Conservation (phyloP, 805 yeast species). For the Yamadazyma ubonensis region DNA sequence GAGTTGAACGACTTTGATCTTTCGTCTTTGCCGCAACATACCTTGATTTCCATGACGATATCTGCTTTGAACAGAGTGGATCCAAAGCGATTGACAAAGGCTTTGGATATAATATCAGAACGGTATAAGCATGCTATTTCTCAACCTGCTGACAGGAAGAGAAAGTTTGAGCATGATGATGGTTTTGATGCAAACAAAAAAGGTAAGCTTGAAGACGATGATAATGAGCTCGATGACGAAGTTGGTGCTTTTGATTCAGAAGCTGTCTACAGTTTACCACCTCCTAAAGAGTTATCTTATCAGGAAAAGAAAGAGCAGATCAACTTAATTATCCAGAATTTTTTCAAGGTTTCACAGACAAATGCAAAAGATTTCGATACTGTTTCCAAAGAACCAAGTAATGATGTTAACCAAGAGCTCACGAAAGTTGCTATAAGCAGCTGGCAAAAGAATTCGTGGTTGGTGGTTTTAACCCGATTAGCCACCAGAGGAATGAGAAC, state of each 20-base stretch:
- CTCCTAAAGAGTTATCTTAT: conserved; percentile 52
- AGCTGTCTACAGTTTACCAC: conserved; percentile 51
- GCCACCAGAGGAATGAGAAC: conserved; percentile 74
- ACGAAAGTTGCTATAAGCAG: conserved; percentile 51
- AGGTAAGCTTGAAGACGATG: conserved; percentile 23
- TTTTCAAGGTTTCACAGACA: conserved; percentile 47
- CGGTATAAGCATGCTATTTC: conserved; percentile 51
- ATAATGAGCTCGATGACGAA: conserved; percentile 29
- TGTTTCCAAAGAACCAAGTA: conserved; percentile 17
- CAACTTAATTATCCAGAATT: conserved; percentile 56
- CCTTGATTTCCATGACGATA: conserved; percentile 62
- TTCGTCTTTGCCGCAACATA: conserved; percentile 60
- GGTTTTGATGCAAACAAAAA: conserved; percentile 4
- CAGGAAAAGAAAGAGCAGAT: conserved; percentile 60
- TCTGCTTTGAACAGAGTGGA: conserved; percentile 62
- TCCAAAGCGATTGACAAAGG: conserved; percentile 54
- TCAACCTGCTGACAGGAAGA: conserved; percentile 5
- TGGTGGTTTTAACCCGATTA: conserved; percentile 67
- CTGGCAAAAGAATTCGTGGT: conserved; percentile 72
- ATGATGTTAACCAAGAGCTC: conserved; percentile 44
- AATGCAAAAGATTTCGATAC: conserved; percentile 20
- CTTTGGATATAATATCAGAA: conserved; percentile 64
- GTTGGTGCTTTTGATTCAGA: conserved; percentile 30
- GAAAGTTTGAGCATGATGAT: conserved; percentile 6
- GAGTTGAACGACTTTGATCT: conserved; percentile 70